Base-by-base conservation (phyloP, 2,329 filamentous ascomycete species). In the Eutypella sp. region DNA sequence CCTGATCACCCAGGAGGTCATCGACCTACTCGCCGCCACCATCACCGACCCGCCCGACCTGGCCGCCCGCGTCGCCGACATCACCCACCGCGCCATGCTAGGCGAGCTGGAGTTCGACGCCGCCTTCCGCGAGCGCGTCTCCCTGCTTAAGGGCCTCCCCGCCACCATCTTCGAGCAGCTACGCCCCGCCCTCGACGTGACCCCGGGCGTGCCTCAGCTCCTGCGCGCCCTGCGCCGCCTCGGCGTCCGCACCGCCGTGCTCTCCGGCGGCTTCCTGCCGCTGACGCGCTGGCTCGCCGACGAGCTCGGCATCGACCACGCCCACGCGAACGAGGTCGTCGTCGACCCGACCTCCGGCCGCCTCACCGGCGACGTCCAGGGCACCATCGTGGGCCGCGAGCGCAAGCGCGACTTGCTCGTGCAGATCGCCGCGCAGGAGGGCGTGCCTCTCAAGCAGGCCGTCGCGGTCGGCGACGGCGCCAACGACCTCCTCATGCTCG, bases 1-100 rank as follows among this genome's bases (percentile, higher is more conserved):
- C 0, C 78, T 99, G 49, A 97, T 99, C 64, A 87, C 92, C 44
- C 91, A 99, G 66, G 93, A 99, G 71, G 91, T 96, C 49, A 97
- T 99, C 62, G 93, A 99, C 66, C 84, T 97, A 59, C 84, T 99
- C 46, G 93, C 93, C 4, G 83, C 86, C 44, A 86, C 86, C 31
- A 81, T 96, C 58, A 74, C 69, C 40, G 71, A 87, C 67, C 71
- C 78, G 61, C 68, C 79, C 2, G 88, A 89, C 43, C 78, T 95
- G n/a, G 82, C 89, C 57, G 82, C 82, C 44, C 74, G 87, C 57
- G 92, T 99, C 33, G 87, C 89, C 9, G 82, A 85, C 58, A 97
- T 99, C 56, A 99, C 93, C 0, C 85, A 85, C 48, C 85, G 90
- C 27, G 92, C 93, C 29, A 99, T 99, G 93, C 84, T 92, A 55